Conservation (phyloP, 1,139 yeast species). For the Sugiyamaella xylanicola region DNA sequence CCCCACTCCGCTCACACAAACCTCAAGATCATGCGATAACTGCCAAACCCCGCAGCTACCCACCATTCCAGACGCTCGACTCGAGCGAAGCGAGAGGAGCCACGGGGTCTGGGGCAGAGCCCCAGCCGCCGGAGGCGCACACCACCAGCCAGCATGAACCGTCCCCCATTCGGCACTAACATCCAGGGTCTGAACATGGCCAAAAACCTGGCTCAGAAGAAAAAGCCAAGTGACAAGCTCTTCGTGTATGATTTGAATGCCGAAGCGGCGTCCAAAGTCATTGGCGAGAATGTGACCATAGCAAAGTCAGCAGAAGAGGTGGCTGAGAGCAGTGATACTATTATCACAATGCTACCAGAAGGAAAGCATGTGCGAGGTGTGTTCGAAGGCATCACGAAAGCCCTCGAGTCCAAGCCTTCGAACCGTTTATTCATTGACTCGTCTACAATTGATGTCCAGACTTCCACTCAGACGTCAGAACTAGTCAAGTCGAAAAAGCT, state of each 20-base stretch:
- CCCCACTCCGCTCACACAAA: neutral
- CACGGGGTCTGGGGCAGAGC: too few relatives aligned
- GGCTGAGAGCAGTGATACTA: slow-evolving; percentile 41
- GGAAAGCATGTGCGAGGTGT: slow-evolving; percentile 56
- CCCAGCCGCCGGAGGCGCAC: too few relatives aligned
- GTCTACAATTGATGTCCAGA: slow-evolving; percentile 58
- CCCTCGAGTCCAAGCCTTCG: slow-evolving; percentile 11
- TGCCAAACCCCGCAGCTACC: too few relatives aligned
- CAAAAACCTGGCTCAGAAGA: slow-evolving; percentile 51
- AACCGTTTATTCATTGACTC: slow-evolving; percentile 47
- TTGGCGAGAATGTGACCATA: slow-evolving; percentile 27
- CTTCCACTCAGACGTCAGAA: slow-evolving; percentile 47
- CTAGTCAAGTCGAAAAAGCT: slow-evolving; percentile 27
- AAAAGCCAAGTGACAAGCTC: slow-evolving; percentile 48
- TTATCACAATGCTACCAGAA: slow-evolving; percentile 63
- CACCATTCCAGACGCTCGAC: too few relatives aligned
- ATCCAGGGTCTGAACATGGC: slow-evolving; percentile 55
- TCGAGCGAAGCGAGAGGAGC: too few relatives aligned
- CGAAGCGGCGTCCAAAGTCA: slow-evolving; percentile 37
- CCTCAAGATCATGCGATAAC: too few relatives aligned
- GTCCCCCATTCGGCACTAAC: too few relatives aligned
- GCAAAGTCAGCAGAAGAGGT: slow-evolving; percentile 45
- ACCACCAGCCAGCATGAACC: too few relatives aligned
- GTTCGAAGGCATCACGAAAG: slow-evolving; percentile 44
- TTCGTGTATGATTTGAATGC: slow-evolving; percentile 51